Conservation (phyloP, 495 filamentous ascomycete genomes). For the Chaetomidium leptoderma region DNA sequence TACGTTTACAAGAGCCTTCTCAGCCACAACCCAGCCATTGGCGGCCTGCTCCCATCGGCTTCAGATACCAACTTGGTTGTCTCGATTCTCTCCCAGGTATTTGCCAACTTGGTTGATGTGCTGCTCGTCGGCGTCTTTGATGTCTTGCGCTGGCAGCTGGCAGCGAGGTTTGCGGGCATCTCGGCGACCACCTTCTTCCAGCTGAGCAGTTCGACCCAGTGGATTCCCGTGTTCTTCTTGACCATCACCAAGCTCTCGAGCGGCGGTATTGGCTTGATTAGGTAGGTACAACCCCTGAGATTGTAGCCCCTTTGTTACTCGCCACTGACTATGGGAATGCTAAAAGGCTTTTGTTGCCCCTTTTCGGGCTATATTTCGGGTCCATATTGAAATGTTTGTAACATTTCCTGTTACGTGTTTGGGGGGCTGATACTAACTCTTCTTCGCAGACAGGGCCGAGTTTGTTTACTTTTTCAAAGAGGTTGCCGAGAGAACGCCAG, state of each 20-base stretch:
- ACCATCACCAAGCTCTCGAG: conserved; percentile 5
- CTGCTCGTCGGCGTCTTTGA: background rate
- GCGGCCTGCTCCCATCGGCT: background rate
- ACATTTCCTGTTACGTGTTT: background rate
- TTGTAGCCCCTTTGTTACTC: too few relatives aligned
- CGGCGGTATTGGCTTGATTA: background rate
- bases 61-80: conserved; percentile 8
- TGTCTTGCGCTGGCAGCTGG: conserved; percentile 9
- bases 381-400: conserved; percentile 3
- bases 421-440: background rate
- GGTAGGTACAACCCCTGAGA: background rate
- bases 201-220: conserved; percentile 6
- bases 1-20: conserved; percentile 1
- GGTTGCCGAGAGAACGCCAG: background rate
- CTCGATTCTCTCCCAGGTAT: conserved; percentile 4
- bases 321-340: background rate
- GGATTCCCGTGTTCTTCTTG: conserved; percentile 5
- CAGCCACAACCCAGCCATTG: conserved; percentile 1
- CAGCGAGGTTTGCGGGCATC: background rate
- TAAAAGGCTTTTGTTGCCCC: conserved; percentile 2
- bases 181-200: conserved; percentile 11
- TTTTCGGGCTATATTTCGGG: conserved; percentile 6
- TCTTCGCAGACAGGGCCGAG: conserved; percentile 2
- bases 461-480: conserved; percentile 8
- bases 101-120: conserved; percentile 3